These are phyloP conservation scores for Imleria badia DNA, from an alignment of 768 basidiomycete species.

Conservation along the genomic window DNA sequence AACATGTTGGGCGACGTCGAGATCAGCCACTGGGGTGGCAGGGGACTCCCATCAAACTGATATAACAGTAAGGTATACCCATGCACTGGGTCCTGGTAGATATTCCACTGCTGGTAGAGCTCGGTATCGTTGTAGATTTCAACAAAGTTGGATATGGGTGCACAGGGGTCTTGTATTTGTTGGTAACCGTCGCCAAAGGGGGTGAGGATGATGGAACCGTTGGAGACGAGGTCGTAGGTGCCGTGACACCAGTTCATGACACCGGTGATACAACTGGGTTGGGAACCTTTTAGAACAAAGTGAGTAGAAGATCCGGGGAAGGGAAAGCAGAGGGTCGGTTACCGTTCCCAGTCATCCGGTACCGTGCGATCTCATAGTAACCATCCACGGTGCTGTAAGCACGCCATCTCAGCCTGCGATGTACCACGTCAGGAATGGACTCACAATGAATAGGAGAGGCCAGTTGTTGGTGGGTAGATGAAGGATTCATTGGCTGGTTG, in stretches of 20 bases:
- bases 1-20: conserved; percentile 84
- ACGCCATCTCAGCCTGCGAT: neutral
- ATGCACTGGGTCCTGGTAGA: conserved; percentile 60
- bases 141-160: conserved; percentile 84
- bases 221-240: conserved; percentile 58
- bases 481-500: conserved; percentile 83
- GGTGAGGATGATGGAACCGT: conserved; percentile 75
- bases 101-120: conserved; percentile 62
- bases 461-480: conserved; percentile 80
- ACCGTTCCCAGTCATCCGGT: conserved; percentile 90
- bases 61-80: conserved; percentile 77
- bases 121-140: conserved; percentile 80
- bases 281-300: conserved; percentile 49
- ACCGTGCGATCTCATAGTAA: conserved; percentile 88
- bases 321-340: neutral
- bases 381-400: conserved; percentile 60
- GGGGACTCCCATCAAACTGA: conserved; percentile 72
- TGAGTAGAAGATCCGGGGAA: neutral
- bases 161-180: conserved; percentile 93
- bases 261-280: conserved; percentile 88
- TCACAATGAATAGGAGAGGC: conserved; percentile 88
- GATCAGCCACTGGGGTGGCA: conserved; percentile 67
- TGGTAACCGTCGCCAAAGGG: conserved; percentile 90
- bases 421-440: conserved; percentile 22
- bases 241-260: conserved; percentile 92